Evolutionary conservation across 768 basidiomycete species (phyloP), one percentile per base, ranked within the genome.

Genomic region (Dentipellis fragilis): DNA sequence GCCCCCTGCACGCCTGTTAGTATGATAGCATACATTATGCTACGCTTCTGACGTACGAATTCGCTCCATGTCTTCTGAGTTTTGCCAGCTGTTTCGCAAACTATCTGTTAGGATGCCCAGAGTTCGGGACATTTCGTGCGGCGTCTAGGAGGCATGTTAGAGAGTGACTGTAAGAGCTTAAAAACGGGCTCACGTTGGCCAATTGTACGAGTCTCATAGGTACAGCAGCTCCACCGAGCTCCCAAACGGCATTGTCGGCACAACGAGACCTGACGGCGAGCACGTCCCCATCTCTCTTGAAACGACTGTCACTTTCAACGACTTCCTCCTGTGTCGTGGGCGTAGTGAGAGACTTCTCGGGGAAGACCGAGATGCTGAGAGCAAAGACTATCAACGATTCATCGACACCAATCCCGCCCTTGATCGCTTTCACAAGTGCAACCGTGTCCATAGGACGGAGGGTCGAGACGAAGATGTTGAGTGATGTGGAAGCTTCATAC

Each of bases 1-100:
- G 10, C 92, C 93, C 54, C 84, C 91, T 93, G 61, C 3, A 34
- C 16, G 10, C n/a, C 10, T 23, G 1, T 35, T 16, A 14, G 56
- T 34, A 42, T 42, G 50, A 14, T 29, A 51, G 21, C 46, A n/a
- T n/a, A n/a, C 42, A 49, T 17, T 16, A 29, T n/a, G n/a, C n/a
- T n/a, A n/a, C n/a, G n/a, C n/a, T n/a, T 14, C n/a, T 29, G n/a
- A 75, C 86, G 63, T 62, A 93, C 92, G 82, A 54, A 93, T 70
- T 36, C 85, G 76, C 65, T 95, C 93, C 85, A 94, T 92, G 62
- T 96, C 94, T 65, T 94, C 93, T 37, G 89, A 93, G 63, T 91
- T 92, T 63, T 89, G 81, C 94, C 94, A 97, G 62, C 82, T 89
- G 61, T 87, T 85, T 59, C 81, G 81, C 47, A 96, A 67, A 2